phyloP scores from a whole-genome alignment of 179 eudicot species.

The Actinidia polygama region DNA sequence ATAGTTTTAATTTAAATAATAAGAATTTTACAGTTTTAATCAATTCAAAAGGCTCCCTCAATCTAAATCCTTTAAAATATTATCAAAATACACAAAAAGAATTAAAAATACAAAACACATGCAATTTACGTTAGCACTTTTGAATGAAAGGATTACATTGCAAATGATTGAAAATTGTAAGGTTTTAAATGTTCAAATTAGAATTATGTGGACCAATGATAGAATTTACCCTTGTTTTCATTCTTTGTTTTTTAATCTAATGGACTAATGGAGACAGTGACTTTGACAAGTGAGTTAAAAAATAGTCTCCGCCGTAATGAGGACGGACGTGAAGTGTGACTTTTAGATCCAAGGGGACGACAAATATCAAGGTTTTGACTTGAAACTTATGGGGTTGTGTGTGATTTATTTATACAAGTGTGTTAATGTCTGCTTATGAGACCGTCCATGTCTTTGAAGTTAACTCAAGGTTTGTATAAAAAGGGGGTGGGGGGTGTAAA shows the following conservation, averaged over 20 bases:
- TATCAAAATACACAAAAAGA: too few species aligned
- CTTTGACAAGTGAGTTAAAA: background rate
- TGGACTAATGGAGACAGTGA: background rate
- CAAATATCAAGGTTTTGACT: conserved; percentile 34
- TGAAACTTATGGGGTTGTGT: conserved; percentile 21
- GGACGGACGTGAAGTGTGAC: conserved; percentile 24
- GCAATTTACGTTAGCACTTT: too few species aligned
- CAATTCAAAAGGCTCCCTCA: too few species aligned
- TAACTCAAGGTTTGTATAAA: background rate
- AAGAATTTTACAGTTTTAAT: too few species aligned
- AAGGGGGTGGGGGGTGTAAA: background rate
- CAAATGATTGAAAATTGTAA: too few species aligned
- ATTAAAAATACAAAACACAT: too few species aligned
- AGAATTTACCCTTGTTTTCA: too few species aligned
- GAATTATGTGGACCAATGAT: too few species aligned
- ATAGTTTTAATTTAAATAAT: too few species aligned
- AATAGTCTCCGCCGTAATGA: conserved; percentile 27
- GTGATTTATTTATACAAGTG: background rate
- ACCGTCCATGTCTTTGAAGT: background rate
- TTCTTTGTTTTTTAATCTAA: background rate
- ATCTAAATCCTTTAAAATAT: too few species aligned
- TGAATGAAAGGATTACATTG: too few species aligned
- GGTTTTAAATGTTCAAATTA: too few species aligned
- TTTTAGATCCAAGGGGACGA: background rate
- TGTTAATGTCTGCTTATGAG: background rate